Evolutionary conservation across 305 asterid species (phyloP).

Genomic region (Plantago lanceolata): DNA sequence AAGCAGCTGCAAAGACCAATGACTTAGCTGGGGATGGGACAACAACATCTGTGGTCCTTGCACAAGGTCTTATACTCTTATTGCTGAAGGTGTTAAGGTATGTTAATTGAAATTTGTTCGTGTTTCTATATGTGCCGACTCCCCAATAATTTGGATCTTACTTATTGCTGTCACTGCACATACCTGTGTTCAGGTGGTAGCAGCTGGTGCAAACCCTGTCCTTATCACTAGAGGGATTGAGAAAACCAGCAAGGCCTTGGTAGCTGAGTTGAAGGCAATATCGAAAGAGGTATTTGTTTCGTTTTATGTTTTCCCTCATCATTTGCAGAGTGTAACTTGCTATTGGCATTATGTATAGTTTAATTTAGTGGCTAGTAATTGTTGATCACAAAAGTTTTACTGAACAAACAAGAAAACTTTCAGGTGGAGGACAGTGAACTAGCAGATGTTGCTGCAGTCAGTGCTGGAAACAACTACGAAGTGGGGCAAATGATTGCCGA

Average conservation of each 20-base stretch:
- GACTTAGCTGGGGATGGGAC: conserved; percentile 74
- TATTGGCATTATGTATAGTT: background rate
- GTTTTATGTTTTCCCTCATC: background rate
- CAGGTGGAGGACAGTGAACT: conserved; percentile 71
- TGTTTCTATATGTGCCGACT: background rate
- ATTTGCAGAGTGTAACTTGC: background rate
- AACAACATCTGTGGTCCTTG: conserved; percentile 64
- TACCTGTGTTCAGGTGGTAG: conserved; percentile 42
- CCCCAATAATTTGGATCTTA: background rate
- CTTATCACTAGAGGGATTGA: conserved; percentile 58
- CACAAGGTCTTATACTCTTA: conserved; percentile 68
- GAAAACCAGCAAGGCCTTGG: conserved; percentile 46
- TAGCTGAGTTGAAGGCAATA: conserved; percentile 41
- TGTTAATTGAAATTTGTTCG: background rate
- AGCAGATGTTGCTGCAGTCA: conserved; percentile 76
- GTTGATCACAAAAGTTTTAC: background rate
- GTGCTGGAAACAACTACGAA: conserved; percentile 82
- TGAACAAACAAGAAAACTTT: background rate
- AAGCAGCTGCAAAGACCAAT: conserved; percentile 71
- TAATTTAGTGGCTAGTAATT: background rate
- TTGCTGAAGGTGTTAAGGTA: conserved; percentile 69
- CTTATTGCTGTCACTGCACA: background rate
- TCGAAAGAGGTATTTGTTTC: conserved; percentile 43
- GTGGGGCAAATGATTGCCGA: conserved; percentile 82
- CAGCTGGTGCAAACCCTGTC: conserved; percentile 62